Conservation (phyloP, 192 early-diverging fungal genomes). For the Backusella australiensis region DNA sequence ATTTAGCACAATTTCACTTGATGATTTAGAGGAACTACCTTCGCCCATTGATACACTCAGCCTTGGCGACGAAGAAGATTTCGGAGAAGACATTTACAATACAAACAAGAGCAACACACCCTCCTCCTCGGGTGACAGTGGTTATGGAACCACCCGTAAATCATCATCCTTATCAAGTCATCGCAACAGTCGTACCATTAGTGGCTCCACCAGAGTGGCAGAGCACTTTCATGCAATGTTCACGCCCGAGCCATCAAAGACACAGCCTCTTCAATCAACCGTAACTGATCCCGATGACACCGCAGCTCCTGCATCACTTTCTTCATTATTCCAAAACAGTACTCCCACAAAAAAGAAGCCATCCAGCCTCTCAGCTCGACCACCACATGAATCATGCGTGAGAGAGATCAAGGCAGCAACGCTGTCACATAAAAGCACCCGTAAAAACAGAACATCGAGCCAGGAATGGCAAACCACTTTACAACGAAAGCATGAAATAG, state of each 20-base stretch:
- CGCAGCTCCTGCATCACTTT: neutral
- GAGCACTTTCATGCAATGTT: neutral
- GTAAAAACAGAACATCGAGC: neutral
- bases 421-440: neutral
- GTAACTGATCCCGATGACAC: neutral
- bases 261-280: neutral
- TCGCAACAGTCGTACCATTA: neutral
- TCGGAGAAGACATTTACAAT: conserved; percentile 1
- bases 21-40: neutral
- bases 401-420: neutral
- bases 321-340: neutral
- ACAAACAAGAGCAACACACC: conserved; percentile 11
- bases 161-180: neutral
- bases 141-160: conserved; percentile 15
- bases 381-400: neutral
- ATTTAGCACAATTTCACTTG: neutral
- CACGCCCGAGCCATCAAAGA: neutral
- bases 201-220: neutral
- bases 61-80: neutral
- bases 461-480: conserved; percentile 1
- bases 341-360: neutral
- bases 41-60: neutral
- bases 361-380: neutral
- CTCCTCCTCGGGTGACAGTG: conserved; percentile 14
- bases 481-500: conserved; percentile 1